Conservation (phyloP, 1,284 basidiomycete genomes). For the Papiliotrema terrestris region DNA sequence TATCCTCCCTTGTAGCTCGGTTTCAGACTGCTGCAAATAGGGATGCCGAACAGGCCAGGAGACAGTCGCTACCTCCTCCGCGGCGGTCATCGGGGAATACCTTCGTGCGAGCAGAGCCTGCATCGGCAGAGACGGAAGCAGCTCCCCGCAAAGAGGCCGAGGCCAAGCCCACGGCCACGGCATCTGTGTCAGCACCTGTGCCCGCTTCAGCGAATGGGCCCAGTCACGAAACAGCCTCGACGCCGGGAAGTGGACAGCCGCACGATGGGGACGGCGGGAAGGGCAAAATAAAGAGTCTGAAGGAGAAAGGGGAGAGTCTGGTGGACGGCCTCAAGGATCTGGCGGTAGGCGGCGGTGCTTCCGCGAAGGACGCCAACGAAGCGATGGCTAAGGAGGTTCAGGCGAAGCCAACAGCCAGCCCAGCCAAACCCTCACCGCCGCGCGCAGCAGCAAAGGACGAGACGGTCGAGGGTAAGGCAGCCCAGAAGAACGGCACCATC, state of each 20-base stretch:
- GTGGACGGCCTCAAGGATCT: conserved; percentile 5
- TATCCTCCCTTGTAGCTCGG: conserved; percentile 33
- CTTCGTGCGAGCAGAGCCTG: not conserved
- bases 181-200: not conserved
- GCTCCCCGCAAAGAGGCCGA: not conserved
- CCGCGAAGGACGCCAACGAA: conserved; percentile 2
- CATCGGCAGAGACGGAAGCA: not conserved
- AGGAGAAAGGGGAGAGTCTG: conserved; percentile 2
- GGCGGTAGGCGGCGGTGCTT: conserved; percentile 4
- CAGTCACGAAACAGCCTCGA: not conserved
- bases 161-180: not conserved
- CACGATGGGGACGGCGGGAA: not conserved
- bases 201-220: not conserved
- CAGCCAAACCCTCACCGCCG: not conserved
- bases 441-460: not conserved
- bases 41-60: conserved; percentile 17
- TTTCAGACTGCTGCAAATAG: conserved; percentile 33
- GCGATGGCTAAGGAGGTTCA: not conserved
- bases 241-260: not conserved
- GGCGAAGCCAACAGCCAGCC: not conserved
- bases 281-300: not conserved
- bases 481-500: not conserved
- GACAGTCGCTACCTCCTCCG: conserved; percentile 8
- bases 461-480: not conserved
- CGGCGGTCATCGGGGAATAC: not conserved